Base-by-base conservation (phyloP, 2,329 filamentous ascomycete species). In the Cryphonectria naterciae region DNA sequence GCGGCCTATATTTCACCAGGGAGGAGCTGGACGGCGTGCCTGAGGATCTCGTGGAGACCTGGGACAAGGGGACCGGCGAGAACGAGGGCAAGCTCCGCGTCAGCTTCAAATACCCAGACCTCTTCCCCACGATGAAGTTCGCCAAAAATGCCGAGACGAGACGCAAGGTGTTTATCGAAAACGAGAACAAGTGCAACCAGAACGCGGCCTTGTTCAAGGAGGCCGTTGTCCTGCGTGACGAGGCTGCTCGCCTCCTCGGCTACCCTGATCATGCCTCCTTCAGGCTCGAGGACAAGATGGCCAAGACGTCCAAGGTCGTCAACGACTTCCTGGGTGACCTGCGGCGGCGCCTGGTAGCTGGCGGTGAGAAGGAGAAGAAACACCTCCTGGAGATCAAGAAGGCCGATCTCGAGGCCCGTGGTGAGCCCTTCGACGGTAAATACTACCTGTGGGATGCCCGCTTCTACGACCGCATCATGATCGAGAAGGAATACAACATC, bases 391-490 rank as follows among this genome's bases (percentile, higher is more conserved):
- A 89, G 74, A 84, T 95, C 75, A 96, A 96, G 86, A 89, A 92
- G 81, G 84, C 86, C 68, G 91, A 94, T 74, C 84, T 88, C 68
- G 85, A 89, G 75, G 83, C 86, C 28, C 86, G 89, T 37, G 87
- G 87, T 11, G 75, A 89, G 10, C 81, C 85, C 3, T 86, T 87
- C 68, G 91, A 93, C 75, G 89, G 87, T 65, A 89, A 89, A 75
- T 94, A 95, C 80, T 95, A 93, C 80, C 87, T 95, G 56, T 96
- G 93, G 93, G 93, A 96, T 75, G 87, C 92, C 77, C 86, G 92
- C 58, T 96, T 89, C 81, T 96, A 95, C 80, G 91, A 93, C 75
- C 89, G 92, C 8, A 83, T 95, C 78, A 91, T 94, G 88, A 88
- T 94, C 54, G 92, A 95, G 83, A 88, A 92, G 78, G 91, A 95